Percentiles rank a stretch among this genome's conserved stretches.
phyloP scores from a whole-genome alignment of 2,329 filamentous ascomycete species.

The Pseudogymnoascus destructans region DNA sequence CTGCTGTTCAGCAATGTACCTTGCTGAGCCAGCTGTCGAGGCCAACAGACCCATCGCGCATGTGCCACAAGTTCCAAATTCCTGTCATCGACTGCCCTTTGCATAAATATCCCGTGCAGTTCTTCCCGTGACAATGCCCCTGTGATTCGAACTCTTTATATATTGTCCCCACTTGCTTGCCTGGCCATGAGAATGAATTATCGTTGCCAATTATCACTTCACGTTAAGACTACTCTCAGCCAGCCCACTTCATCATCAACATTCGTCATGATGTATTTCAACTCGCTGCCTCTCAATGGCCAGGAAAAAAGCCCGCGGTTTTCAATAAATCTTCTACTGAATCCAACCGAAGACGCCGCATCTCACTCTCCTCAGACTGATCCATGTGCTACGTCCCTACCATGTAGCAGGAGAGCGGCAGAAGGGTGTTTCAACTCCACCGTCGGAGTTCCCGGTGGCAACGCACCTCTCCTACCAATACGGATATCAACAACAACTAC shows the following conservation, averaged over 20 bases:
- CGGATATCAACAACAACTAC: no score
- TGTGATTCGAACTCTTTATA: background rate
- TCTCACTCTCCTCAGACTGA: background rate
- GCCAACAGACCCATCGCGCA: background rate
- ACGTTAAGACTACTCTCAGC: background rate
- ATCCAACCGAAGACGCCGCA: background rate
- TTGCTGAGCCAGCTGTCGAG: background rate
- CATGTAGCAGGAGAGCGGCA: no score
- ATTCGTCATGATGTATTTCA: background rate
- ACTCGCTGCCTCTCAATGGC: background rate
- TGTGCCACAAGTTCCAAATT: constrained; percentile 3
- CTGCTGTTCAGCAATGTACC: background rate
- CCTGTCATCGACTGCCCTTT: background rate
- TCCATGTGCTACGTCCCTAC: no score
- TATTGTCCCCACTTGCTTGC: background rate
- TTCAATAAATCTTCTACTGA: background rate
- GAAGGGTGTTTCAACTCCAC: no score
- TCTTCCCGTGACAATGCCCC: background rate
- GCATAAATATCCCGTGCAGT: background rate
- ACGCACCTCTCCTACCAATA: no score
- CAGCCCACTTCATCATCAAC: background rate
- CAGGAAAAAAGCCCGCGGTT: background rate
- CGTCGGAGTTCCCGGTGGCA: no score
- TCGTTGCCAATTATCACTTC: background rate
- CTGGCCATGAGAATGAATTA: background rate